A percentile compares a stretch with the other conserved stretches of the same genome.
Evolutionary conservation across 169 alveolate genomes (phyloP).

Genomic region (Babesia gibsoni): DNA sequence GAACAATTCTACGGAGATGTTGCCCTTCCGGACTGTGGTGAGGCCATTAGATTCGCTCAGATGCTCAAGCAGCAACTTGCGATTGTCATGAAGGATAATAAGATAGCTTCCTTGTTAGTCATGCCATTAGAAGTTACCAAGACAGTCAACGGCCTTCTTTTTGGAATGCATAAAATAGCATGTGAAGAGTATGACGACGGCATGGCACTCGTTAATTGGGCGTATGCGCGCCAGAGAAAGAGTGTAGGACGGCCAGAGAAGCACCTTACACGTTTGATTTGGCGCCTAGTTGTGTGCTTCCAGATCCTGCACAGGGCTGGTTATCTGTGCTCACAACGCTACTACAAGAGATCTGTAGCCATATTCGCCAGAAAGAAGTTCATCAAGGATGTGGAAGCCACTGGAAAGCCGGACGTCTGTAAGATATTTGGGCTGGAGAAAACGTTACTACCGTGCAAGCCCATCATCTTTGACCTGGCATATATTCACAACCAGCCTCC

Average conservation of each 20-base stretch:
- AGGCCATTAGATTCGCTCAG: constrained; percentile 69
- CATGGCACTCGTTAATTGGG: constrained; percentile 67
- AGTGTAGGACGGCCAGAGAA: constrained; percentile 24
- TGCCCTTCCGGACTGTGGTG: constrained; percentile 55
- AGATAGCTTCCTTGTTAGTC: constrained; percentile 55
- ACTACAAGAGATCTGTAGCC: constrained; percentile 53
- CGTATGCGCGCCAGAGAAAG: constrained; percentile 61
- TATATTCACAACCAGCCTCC: constrained; percentile 63
- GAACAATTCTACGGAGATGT: background rate
- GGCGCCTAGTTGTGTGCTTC: constrained; percentile 62
- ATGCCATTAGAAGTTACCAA: constrained; percentile 66
- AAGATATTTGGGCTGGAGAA: constrained; percentile 36
- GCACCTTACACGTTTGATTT: constrained; percentile 40
- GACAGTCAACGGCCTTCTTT: constrained; percentile 63
- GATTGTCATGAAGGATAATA: constrained; percentile 52
- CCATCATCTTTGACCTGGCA: constrained; percentile 61
- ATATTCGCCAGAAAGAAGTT: constrained; percentile 32
- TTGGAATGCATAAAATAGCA: constrained; percentile 63
- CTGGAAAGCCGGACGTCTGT: background rate
- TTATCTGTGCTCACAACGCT: constrained; percentile 7
- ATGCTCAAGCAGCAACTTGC: constrained; percentile 69
- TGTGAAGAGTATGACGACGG: constrained; percentile 67
- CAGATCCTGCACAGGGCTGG: constrained; percentile 48
- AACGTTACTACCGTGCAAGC: constrained; percentile 41
- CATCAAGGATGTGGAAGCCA: background rate